A percentile compares a stretch with the other conserved stretches of the same genome.
These are phyloP conservation scores for Apiospora phragmitis DNA, from an alignment of 2,329 filamentous ascomycete species.

Conservation along the genomic window DNA sequence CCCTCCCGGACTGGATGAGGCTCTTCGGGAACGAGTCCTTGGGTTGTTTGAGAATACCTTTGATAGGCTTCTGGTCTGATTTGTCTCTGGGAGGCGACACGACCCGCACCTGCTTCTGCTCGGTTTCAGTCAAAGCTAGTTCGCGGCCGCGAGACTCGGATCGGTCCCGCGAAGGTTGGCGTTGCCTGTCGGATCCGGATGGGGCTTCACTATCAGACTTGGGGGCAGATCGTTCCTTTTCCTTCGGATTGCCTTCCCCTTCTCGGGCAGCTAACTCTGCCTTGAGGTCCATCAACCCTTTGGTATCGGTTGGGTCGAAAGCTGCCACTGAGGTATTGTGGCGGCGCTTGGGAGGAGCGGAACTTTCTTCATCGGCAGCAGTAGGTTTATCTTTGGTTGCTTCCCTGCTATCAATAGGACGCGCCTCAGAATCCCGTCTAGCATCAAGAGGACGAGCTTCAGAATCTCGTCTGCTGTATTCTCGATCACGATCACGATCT, in stretches of 20 bases:
- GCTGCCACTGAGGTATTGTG: constrained; percentile 38
- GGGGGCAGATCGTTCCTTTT: constrained; percentile 17
- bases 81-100: constrained; percentile 70
- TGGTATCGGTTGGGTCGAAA: constrained; percentile 56
- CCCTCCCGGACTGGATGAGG: constrained; percentile 82
- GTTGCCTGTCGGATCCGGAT: constrained; percentile 19
- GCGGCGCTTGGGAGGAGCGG: constrained; percentile 33
- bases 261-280: constrained; percentile 49
- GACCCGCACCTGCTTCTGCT: constrained; percentile 58
- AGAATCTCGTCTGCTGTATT: constrained; percentile 36
- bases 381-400: constrained; percentile 40
- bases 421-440: constrained; percentile 40
- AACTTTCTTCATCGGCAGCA: constrained; percentile 39
- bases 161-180: constrained; percentile 18
- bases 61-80: constrained; percentile 68
- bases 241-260: constrained; percentile 27
- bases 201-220: constrained; percentile 19
- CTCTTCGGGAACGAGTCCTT: constrained; percentile 86
- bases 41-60: constrained; percentile 83
- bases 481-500: constrained; percentile 17
- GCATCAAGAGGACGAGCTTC: constrained; percentile 37
- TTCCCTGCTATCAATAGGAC: constrained; percentile 26
- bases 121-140: constrained; percentile 26
- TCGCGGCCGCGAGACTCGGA: constrained; percentile 46
- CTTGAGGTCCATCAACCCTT: constrained; percentile 50